Percentiles rank a stretch among this genome's conserved stretches.
Evolutionary conservation across 108 stramenopile species (phyloP).

Genomic region (Chaetoceros muelleri): DNA sequence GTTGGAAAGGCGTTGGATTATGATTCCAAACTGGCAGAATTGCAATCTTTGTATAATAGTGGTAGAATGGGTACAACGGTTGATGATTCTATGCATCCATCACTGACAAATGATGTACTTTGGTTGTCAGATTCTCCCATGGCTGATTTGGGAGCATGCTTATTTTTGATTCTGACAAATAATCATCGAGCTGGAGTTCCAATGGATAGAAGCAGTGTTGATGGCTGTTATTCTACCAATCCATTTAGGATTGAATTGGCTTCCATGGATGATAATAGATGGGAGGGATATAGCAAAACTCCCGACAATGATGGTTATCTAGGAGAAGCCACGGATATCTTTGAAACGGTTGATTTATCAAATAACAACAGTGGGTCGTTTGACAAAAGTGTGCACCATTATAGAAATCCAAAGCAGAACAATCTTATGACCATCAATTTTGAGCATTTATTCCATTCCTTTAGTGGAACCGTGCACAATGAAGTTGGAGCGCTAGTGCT

Average conservation of each 20-base stretch:
- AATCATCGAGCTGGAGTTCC: constrained; percentile 30
- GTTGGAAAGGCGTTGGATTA: not conserved
- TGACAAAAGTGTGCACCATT: not conserved
- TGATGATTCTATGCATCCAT: not conserved
- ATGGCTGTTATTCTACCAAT: constrained; percentile 20
- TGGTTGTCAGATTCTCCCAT: constrained; percentile 60
- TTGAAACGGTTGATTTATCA: not conserved
- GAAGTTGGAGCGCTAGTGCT: constrained; percentile 58
- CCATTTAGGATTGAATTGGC: constrained; percentile 44
- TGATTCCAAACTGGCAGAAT: not conserved
- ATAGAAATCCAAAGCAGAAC: not conserved
- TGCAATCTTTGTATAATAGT: not conserved
- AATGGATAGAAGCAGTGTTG: not conserved
- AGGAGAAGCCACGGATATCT: constrained; percentile 2
- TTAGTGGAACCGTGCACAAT: constrained; percentile 51
- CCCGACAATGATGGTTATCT: too few species aligned
- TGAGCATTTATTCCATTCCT: constrained; percentile 54
- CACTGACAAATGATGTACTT: constrained; percentile 52
- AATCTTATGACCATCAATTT: constrained; percentile 45
- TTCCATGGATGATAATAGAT: constrained; percentile 54
- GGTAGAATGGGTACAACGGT: not conserved
- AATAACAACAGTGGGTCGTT: not conserved
- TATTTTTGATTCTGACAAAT: constrained; percentile 48
- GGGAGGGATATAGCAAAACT: constrained; percentile 27
- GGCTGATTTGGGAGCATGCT: constrained; percentile 45